Conservation (phyloP, 148 eudicot genomes). For the Nepenthes gracilis region DNA sequence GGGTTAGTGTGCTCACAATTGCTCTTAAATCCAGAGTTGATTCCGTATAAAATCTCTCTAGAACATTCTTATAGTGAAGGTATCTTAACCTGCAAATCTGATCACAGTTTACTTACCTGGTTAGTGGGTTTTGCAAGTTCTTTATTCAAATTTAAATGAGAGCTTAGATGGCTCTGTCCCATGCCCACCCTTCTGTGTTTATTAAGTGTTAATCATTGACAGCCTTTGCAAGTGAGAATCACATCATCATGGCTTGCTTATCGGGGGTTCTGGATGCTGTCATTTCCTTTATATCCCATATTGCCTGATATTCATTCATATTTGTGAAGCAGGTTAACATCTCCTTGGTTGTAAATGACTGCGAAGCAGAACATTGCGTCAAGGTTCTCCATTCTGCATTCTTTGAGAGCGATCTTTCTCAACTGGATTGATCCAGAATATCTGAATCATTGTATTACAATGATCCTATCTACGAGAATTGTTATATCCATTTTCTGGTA, state of each 20-base stretch:
- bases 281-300: neutral
- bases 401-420: constrained; percentile 40
- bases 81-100: too few relatives aligned
- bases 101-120: too few relatives aligned
- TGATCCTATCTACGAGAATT: too few relatives aligned
- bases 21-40: too few relatives aligned
- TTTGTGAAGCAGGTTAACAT: constrained; percentile 56
- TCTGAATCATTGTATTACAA: too few relatives aligned
- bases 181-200: neutral
- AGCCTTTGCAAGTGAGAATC: neutral
- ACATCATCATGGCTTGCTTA: neutral
- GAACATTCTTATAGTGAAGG: too few relatives aligned
- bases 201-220: neutral
- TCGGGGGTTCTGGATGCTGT: neutral
- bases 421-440: constrained; percentile 3
- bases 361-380: constrained; percentile 82
- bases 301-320: neutral
- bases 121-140: too few relatives aligned
- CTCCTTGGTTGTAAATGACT: constrained; percentile 81
- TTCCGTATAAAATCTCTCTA: too few relatives aligned
- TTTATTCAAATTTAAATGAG: too few relatives aligned
- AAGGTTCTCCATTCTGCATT: constrained; percentile 80
- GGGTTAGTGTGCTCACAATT: too few relatives aligned
- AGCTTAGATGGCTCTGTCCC: too few relatives aligned
- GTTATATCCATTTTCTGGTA: too few relatives aligned